Evolutionary conservation across 345 rosid species (phyloP).

Genomic region (Moricandia moricandioides): DNA sequence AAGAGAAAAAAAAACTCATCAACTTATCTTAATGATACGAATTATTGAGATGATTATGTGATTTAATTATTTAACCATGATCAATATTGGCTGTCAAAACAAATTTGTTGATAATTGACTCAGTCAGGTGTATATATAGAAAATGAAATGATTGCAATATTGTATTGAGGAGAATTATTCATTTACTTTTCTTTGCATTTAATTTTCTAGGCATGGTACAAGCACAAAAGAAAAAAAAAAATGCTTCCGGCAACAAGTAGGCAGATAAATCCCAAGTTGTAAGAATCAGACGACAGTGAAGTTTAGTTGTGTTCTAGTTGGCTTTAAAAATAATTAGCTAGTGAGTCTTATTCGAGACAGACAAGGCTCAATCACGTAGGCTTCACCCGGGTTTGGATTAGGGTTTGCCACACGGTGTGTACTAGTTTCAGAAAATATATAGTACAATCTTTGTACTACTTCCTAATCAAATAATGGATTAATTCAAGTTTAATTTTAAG

Average conservation of each 20-base stretch:
- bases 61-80: slow-evolving; percentile 38
- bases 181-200: neutral
- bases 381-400: neutral
- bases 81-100: slow-evolving; percentile 19
- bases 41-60: neutral
- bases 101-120: neutral
- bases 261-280: neutral
- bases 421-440: neutral
- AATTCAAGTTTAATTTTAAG: slow-evolving; percentile 5
- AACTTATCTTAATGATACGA: neutral
- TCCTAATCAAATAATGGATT: slow-evolving; percentile 5
- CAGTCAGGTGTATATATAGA: neutral
- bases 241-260: neutral
- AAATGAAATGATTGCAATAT: neutral
- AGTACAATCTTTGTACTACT: neutral
- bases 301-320: neutral
- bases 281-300: neutral
- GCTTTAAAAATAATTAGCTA: neutral
- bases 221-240: neutral
- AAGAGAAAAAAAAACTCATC: neutral
- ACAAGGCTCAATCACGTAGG: neutral
- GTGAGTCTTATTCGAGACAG: neutral
- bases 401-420: neutral
- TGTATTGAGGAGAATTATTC: neutral
- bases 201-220: neutral